phyloP scores from a whole-genome alignment of 129 eudicot genomes.

The Silybum marianum region DNA sequence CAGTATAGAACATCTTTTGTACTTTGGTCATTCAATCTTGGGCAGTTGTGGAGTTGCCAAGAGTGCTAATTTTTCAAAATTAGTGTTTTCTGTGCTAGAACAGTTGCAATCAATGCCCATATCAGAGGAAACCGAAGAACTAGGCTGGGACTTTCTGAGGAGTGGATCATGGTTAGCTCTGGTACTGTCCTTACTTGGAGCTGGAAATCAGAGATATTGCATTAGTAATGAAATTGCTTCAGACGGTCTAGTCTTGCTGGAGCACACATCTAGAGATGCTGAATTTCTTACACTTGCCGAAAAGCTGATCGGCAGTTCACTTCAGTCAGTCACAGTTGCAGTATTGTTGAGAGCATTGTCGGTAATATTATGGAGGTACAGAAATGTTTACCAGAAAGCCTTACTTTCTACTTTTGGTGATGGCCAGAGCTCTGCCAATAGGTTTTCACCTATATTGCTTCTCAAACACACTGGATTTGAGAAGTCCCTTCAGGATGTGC shows the following conservation, averaged over 20 bases:
- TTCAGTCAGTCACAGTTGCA: slow-evolving; percentile 46
- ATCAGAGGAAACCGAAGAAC: slow-evolving; percentile 46
- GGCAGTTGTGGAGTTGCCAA: slow-evolving; percentile 38
- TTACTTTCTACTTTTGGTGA: slow-evolving; percentile 50
- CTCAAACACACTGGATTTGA: slow-evolving; percentile 72
- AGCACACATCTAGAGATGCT: slow-evolving; percentile 49
- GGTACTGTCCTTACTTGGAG: slow-evolving; percentile 57
- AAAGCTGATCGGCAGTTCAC: slow-evolving; percentile 38
- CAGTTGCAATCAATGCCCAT: slow-evolving; percentile 49
- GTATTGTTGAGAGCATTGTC: slow-evolving; percentile 48
- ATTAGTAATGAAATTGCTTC: slow-evolving; percentile 38
- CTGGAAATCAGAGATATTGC: slow-evolving; percentile 47
- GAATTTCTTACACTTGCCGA: slow-evolving; percentile 55
- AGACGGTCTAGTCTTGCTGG: slow-evolving; percentile 31
- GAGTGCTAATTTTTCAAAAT: slow-evolving; percentile 33
- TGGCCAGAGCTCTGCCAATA: slow-evolving; percentile 36
- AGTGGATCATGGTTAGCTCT: slow-evolving; percentile 82
- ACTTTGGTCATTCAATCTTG: slow-evolving; percentile 58
- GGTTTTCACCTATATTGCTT: slow-evolving; percentile 57
- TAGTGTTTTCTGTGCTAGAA: slow-evolving; percentile 56
- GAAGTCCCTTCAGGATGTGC: slow-evolving; percentile 53
- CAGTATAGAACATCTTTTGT: slow-evolving; percentile 53
- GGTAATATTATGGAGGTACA: slow-evolving; percentile 50
- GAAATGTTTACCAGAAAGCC: slow-evolving; percentile 60
- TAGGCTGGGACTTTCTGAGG: slow-evolving; percentile 79